A percentile compares a stretch with the other conserved stretches of the same genome.
These are phyloP conservation scores for Ophidiomyces ophidiicola DNA, from an alignment of 2,329 filamentous ascomycete genomes.

Conservation along the genomic window DNA sequence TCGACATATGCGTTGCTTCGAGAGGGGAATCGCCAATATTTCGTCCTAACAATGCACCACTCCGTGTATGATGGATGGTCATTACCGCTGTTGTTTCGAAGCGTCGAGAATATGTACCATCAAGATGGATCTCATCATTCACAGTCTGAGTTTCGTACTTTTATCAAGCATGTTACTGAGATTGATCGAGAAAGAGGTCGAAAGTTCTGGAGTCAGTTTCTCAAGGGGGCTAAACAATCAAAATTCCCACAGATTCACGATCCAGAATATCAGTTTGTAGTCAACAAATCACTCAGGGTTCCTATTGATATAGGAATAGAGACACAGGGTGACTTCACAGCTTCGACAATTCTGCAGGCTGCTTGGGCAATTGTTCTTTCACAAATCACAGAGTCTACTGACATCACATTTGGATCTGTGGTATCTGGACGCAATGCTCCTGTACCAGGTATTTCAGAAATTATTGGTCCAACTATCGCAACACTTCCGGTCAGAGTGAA, in stretches of 20 bases:
- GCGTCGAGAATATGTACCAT: conserved; percentile 20
- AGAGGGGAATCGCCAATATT: conserved; percentile 11
- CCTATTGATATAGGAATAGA: conserved; percentile 45
- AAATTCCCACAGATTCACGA: conserved; percentile 47
- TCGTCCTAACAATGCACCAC: conserved; percentile 30
- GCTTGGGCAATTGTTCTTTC: conserved; percentile 18
- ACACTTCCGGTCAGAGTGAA: conserved; percentile 28
- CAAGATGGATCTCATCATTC: too few species aligned
- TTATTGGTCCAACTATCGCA: conserved; percentile 30
- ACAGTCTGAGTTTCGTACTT: background rate
- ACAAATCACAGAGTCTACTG: conserved; percentile 19
- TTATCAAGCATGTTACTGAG: too few species aligned
- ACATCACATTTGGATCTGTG: conserved; percentile 30
- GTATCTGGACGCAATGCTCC: conserved; percentile 29
- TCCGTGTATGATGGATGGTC: conserved; percentile 31
- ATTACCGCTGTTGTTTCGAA: conserved; percentile 23
- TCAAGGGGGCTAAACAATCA: too few species aligned
- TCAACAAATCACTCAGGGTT: conserved; percentile 32
- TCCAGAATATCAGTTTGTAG: conserved; percentile 55
- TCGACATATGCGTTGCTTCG: conserved; percentile 16
- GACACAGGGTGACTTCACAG: conserved; percentile 37
- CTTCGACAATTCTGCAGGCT: conserved; percentile 46
- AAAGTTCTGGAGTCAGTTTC: too few species aligned
- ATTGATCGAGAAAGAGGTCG: too few species aligned
- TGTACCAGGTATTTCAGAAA: conserved; percentile 26